A percentile compares a stretch with the other conserved stretches of the same genome.
Evolutionary conservation across 202 grass and related monocot species (phyloP).

Genomic region (Saccharum hybrid): DNA sequence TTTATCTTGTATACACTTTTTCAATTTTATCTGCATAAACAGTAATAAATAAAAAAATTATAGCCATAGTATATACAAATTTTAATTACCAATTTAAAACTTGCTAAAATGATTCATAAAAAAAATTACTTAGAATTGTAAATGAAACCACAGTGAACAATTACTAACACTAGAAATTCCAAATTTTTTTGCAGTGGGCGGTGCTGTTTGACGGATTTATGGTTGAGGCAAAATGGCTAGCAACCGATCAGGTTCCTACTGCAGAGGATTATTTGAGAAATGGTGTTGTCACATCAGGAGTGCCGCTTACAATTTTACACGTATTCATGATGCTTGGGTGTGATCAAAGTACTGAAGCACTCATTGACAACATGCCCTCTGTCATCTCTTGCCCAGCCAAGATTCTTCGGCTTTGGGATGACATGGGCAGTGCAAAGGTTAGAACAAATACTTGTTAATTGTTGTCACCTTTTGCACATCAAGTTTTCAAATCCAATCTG

Average conservation of each 20-base stretch:
- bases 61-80: too few species aligned
- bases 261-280: conserved; percentile 55
- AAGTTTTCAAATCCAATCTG: background rate
- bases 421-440: conserved; percentile 65
- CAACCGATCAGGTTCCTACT: conserved; percentile 26
- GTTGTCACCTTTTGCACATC: background rate
- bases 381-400: conserved; percentile 45
- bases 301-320: conserved; percentile 37
- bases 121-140: background rate
- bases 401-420: conserved; percentile 66
- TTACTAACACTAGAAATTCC: background rate
- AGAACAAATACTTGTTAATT: background rate
- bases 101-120: too few species aligned
- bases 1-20: background rate
- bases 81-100: too few species aligned
- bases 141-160: background rate
- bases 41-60: background rate
- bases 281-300: conserved; percentile 46
- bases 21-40: background rate
- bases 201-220: conserved; percentile 61
- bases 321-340: conserved; percentile 41
- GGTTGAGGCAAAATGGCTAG: conserved; percentile 58
- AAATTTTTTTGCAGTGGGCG: conserved; percentile 33
- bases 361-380: conserved; percentile 2
- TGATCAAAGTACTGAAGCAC: background rate